Evolutionary conservation across 176 grass and related monocot genomes (phyloP).

Genomic region (Oryza meridionalis): DNA sequence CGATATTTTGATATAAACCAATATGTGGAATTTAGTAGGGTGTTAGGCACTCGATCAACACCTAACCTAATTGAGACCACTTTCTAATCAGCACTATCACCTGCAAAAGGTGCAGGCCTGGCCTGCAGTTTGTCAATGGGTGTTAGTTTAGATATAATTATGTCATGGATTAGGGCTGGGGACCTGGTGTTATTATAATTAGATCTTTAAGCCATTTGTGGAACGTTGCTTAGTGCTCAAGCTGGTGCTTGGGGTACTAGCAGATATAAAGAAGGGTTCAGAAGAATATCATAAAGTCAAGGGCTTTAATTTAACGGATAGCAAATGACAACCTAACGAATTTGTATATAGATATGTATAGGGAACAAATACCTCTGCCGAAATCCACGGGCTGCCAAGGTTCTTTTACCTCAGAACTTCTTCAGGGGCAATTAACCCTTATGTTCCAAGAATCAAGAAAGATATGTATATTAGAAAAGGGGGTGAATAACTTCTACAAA

Average conservation of each 20-base stretch:
- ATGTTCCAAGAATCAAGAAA: slow-evolving; percentile 1
- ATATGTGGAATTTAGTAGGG: slow-evolving; percentile 34
- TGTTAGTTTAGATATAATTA: slow-evolving; percentile 42
- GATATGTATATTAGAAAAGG: slow-evolving; percentile 35
- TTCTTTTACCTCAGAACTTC: slow-evolving; percentile 28
- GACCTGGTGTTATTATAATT: slow-evolving; percentile 29
- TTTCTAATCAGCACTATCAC: slow-evolving; percentile 46
- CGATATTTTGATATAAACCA: slow-evolving; percentile 27
- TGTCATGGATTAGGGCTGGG: slow-evolving; percentile 13
- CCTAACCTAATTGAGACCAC: slow-evolving; percentile 51
- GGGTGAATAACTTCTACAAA: neutral
- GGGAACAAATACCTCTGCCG: slow-evolving; percentile 10
- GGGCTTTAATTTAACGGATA: slow-evolving; percentile 30
- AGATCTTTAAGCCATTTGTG: slow-evolving; percentile 38
- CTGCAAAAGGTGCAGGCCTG: slow-evolving; percentile 38
- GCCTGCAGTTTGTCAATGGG: slow-evolving; percentile 7
- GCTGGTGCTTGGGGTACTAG: slow-evolving; percentile 37
- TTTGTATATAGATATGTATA: slow-evolving; percentile 17
- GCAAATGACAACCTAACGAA: slow-evolving; percentile 19
- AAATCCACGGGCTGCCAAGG: neutral
- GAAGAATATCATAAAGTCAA: slow-evolving; percentile 34
- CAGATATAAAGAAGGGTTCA: slow-evolving; percentile 38
- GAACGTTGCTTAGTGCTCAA: slow-evolving; percentile 49
- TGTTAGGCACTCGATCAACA: slow-evolving; percentile 50
- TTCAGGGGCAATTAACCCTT: neutral